Evolutionary conservation across 2,329 filamentous ascomycete species (phyloP).

Genomic region (Talaromyces amestolkiae): DNA sequence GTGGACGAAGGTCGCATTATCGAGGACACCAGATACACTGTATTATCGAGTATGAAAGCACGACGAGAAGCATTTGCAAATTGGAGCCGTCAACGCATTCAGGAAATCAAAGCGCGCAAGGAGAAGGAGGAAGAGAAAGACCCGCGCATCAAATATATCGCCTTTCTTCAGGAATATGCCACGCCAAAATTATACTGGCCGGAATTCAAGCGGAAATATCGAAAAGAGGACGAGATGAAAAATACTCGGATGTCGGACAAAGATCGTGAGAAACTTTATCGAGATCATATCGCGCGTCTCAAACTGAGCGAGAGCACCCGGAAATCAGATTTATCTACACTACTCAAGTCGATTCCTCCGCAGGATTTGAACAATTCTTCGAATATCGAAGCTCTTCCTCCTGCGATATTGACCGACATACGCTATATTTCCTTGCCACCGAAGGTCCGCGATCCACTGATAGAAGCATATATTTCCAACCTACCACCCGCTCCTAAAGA

Average conservation of each 20-base stretch:
- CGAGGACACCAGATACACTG: slow-evolving; percentile 82
- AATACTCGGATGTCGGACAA: slow-evolving; percentile 46
- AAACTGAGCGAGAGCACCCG: slow-evolving; percentile 47
- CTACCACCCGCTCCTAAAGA: slow-evolving; percentile 39
- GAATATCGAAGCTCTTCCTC: slow-evolving; percentile 39
- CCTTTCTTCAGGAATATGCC: slow-evolving; percentile 75
- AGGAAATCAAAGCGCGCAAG: slow-evolving; percentile 67
- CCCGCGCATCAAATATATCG: slow-evolving; percentile 76
- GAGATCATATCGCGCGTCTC: slow-evolving; percentile 46
- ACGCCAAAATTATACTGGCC: slow-evolving; percentile 95
- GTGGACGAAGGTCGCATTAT: slow-evolving; percentile 78
- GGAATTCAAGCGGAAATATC: slow-evolving; percentile 90
- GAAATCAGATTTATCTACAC: slow-evolving; percentile 45
- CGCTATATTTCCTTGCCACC: slow-evolving; percentile 44
- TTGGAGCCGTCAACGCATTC: slow-evolving; percentile 78
- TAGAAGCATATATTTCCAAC: slow-evolving; percentile 46
- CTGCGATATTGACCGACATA: slow-evolving; percentile 43
- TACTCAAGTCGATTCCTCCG: slow-evolving; percentile 45
- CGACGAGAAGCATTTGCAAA: slow-evolving; percentile 79
- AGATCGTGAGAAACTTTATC: slow-evolving; percentile 50
- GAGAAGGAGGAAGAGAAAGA: slow-evolving; percentile 77
- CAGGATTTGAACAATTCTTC: slow-evolving; percentile 42
- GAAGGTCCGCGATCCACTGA: slow-evolving; percentile 40
- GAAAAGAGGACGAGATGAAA: slow-evolving; percentile 73
- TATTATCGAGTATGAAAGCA: slow-evolving; percentile 74